Conservation (phyloP, 768 basidiomycete genomes). For the Lyophyllum shimeji region DNA sequence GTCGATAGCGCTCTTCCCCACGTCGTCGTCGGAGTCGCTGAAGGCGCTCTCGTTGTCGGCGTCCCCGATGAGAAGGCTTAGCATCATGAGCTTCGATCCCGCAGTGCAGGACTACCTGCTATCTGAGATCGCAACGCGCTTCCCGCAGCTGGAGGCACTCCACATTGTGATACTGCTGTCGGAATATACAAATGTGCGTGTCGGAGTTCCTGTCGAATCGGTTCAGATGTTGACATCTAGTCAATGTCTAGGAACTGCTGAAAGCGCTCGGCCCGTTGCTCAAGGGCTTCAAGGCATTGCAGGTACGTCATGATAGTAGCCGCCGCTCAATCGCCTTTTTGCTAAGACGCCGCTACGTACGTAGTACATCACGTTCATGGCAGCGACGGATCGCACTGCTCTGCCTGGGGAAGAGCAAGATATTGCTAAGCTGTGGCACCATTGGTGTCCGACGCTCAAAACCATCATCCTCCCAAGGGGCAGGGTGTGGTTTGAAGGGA, state of each 20-base stretch:
- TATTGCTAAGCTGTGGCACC: slow-evolving; percentile 56
- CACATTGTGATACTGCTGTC: slow-evolving; percentile 59
- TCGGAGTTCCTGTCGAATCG: background rate
- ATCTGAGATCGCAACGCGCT: slow-evolving; percentile 42
- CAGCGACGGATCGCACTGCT: slow-evolving; percentile 32
- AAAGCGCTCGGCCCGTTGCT: slow-evolving; percentile 39
- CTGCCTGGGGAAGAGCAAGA: slow-evolving; percentile 41
- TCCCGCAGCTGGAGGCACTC: slow-evolving; percentile 55
- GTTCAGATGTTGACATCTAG: background rate
- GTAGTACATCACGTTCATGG: slow-evolving; percentile 63
- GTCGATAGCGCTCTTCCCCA: slow-evolving; percentile 52
- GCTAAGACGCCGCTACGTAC: slow-evolving; percentile 7
- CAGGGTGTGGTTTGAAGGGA: slow-evolving; percentile 55
- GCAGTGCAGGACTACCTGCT: slow-evolving; percentile 44
- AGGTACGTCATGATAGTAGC: slow-evolving; percentile 21
- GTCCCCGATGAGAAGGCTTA: slow-evolving; percentile 45
- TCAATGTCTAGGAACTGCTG: slow-evolving; percentile 37
- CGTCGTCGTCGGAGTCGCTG: slow-evolving; percentile 38
- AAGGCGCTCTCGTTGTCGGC: slow-evolving; percentile 41
- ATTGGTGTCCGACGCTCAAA: slow-evolving; percentile 56
- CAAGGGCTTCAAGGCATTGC: slow-evolving; percentile 39
- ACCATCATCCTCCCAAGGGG: slow-evolving; percentile 68
- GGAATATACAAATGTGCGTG: slow-evolving; percentile 45
- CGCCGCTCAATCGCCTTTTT: background rate
- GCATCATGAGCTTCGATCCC: slow-evolving; percentile 58